Percentiles rank a stretch among this genome's conserved stretches.
Evolutionary conservation across 139 green algal genomes (phyloP).

Genomic region (Chlorella sp.): DNA sequence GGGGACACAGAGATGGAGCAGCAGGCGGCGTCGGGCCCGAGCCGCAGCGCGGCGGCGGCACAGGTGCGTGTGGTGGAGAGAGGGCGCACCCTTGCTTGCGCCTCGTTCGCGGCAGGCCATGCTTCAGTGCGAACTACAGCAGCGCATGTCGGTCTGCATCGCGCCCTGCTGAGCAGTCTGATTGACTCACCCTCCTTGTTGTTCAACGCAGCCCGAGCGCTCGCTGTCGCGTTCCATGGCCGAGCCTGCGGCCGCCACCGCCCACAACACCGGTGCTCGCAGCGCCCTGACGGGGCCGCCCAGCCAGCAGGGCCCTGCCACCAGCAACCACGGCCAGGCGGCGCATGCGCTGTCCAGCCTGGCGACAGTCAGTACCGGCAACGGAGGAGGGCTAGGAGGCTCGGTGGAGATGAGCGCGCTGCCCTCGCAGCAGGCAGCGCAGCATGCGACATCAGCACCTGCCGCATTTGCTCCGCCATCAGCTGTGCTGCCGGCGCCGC

Average conservation of each 20-base stretch:
- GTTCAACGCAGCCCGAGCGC: neutral
- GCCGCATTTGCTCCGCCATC: neutral
- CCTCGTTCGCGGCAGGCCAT: too few relatives aligned
- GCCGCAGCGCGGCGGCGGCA: neutral
- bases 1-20: constrained; percentile 29
- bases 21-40: constrained; percentile 27
- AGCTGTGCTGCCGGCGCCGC: neutral
- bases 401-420: constrained; percentile 24
- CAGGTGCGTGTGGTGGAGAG: neutral
- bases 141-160: too few relatives aligned
- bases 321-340: constrained; percentile 7
- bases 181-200: neutral
- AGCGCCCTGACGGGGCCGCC: constrained; percentile 4
- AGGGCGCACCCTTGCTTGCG: too few relatives aligned
- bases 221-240: constrained; percentile 16
- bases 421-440: neutral
- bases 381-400: neutral
- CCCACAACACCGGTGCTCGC: constrained; percentile 16
- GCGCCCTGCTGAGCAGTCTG: neutral
- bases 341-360: constrained; percentile 4
- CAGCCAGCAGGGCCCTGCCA: constrained; percentile 6
- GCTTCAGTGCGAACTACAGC: too few relatives aligned
- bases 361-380: constrained; percentile 16
- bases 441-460: neutral
- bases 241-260: constrained; percentile 14